Evolutionary conservation across 768 basidiomycete species (phyloP), one percentile per base, ranked within the genome.

Genomic region (Leccinum aurantiacum): DNA sequence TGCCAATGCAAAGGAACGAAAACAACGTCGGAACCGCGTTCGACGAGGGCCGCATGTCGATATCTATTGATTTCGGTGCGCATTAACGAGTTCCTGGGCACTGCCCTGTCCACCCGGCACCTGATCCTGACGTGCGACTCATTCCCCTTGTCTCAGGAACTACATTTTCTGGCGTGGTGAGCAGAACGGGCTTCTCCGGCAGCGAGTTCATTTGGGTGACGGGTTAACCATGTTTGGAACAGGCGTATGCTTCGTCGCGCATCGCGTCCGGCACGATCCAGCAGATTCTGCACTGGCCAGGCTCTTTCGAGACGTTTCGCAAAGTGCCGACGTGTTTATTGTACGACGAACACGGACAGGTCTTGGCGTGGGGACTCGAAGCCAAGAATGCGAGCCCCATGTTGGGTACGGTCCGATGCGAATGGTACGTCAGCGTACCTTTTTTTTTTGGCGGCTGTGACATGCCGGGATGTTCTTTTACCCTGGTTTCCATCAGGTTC

Each of bases 221-320:
- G n/a, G 25, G 51, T 58, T 63, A 62, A 59, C 65, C 56, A 6
- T 24, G 51, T 47, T 55, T 48, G 50, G 41, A 41, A 62, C 65
- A 92, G 90, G 90, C 93, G 1, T 95, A 91, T 67, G 92, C 89
- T 7, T 93, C 91, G 8, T 89, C 91, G 11, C 86, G 93, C 63
- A 89, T 93, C 59, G 84, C 89, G 10, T 83, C 82, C 0, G 93
- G 93, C 15, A 80, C 81, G 63, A 82, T 93, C 5, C 93, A 93
- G 63, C 92, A 94, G 69, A 92, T 95, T 57, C 74, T 95, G 17
- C 83, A 83, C 60, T 95, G 93, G 93, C 92, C 90, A 0, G 91
- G 90, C 6, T 89, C 89, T 3, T 83, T 86, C 63, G 93, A 94
- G 74, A 92, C 89, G 1, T 94, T 91, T 78, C 80, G 91, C 68